Percentiles rank a stretch among this genome's conserved stretches.
Conservation (phyloP, 1,139 yeast species). For the Yamadazyma dendronema region DNA sequence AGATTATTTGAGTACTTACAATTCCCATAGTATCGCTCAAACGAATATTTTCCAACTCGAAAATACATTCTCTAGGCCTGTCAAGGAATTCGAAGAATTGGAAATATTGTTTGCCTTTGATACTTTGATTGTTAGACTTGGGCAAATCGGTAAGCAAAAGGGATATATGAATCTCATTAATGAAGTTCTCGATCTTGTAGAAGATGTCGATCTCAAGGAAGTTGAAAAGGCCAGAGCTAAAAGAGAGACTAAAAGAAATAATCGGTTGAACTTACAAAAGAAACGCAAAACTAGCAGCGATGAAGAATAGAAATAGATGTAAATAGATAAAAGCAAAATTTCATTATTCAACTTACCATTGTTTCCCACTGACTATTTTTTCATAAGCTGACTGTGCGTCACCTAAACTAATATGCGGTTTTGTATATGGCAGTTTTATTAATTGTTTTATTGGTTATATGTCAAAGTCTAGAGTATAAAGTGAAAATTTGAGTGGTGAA, state of each 20-base stretch:
- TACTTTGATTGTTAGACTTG: conserved; percentile 33
- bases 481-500: no score
- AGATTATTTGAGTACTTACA: conserved; percentile 24
- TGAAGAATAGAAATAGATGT: conserved; percentile 1
- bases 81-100: conserved; percentile 26
- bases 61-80: conserved; percentile 7
- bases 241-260: conserved; percentile 35
- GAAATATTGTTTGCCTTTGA: conserved; percentile 45
- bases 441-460: no score
- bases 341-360: conserved; percentile 52
- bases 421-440: no score
- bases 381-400: conserved; percentile 52
- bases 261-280: conserved; percentile 23
- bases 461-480: no score
- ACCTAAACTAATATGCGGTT: no score
- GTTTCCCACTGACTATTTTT: conserved; percentile 45
- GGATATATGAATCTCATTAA: conserved; percentile 14
- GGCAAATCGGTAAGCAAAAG: conserved; percentile 19
- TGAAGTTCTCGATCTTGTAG: conserved; percentile 18
- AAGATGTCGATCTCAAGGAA: conserved; percentile 24
- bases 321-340: background rate
- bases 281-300: conserved; percentile 6
- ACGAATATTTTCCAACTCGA: conserved; percentile 29
- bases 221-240: conserved; percentile 26
- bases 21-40: conserved; percentile 8